phyloP scores from a whole-genome alignment of 2,329 filamentous ascomycete genomes.

The Pezicula rhizophila region DNA sequence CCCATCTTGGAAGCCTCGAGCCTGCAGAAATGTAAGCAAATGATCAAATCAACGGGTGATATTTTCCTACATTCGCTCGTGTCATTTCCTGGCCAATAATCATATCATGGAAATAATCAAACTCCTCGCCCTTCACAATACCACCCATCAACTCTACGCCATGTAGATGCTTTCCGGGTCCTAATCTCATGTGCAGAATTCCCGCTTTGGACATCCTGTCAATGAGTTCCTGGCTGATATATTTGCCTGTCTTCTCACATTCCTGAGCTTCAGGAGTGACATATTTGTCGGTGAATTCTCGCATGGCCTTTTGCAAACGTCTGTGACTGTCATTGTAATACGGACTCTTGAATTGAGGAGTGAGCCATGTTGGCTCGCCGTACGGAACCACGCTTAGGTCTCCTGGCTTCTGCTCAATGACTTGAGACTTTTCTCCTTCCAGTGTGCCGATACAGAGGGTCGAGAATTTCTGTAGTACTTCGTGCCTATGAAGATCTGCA shows the following conservation, averaged over 20 bases:
- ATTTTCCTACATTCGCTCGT: slow-evolving; percentile 49
- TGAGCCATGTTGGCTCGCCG: slow-evolving; percentile 78
- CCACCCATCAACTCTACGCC: slow-evolving; percentile 63
- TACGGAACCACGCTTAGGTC: slow-evolving; percentile 76
- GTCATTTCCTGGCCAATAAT: slow-evolving; percentile 69
- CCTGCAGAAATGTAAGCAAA: background rate
- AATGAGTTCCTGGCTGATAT: slow-evolving; percentile 66
- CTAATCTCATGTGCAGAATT: slow-evolving; percentile 75
- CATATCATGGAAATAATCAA: slow-evolving; percentile 83
- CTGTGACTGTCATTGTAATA: slow-evolving; percentile 76
- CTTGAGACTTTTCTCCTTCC: slow-evolving; percentile 66
- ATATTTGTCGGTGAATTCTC: slow-evolving; percentile 67
- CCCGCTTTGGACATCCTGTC: slow-evolving; percentile 71
- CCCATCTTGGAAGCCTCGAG: slow-evolving; percentile 78
- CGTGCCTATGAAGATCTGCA: slow-evolving; percentile 71
- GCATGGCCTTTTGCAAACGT: slow-evolving; percentile 60
- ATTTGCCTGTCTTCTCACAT: slow-evolving; percentile 67
- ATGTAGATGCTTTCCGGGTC: slow-evolving; percentile 76
- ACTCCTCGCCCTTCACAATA: slow-evolving; percentile 69
- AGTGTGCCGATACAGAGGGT: slow-evolving; percentile 71
- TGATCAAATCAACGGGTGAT: too few species aligned
- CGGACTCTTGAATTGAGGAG: slow-evolving; percentile 68
- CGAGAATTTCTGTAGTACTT: slow-evolving; percentile 77
- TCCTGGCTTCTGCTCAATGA: slow-evolving; percentile 63
- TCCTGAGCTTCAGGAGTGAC: slow-evolving; percentile 69